phyloP scores from a whole-genome alignment of 2,329 filamentous ascomycete genomes.

The Ascochyta fabae region DNA sequence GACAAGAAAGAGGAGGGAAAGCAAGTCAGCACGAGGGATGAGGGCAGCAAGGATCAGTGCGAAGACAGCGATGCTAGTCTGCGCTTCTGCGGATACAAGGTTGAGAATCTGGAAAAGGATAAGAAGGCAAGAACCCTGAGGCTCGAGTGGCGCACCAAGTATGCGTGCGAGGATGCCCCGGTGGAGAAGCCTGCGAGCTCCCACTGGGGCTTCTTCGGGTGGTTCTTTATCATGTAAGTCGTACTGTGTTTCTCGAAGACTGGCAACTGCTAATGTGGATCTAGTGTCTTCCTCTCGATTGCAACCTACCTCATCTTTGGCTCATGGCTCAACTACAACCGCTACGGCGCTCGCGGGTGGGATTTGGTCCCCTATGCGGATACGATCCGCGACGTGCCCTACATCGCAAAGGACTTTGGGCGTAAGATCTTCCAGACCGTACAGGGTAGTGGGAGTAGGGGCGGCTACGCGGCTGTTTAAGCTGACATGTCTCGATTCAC shows the following conservation, averaged over 20 bases:
- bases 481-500: not conserved
- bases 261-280: constrained; percentile 13
- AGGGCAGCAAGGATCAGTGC: constrained; percentile 46
- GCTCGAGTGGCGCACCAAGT: constrained; percentile 85
- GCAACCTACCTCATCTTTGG: constrained; percentile 96
- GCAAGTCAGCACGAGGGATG: constrained; percentile 31
- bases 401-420: constrained; percentile 87
- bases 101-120: constrained; percentile 58
- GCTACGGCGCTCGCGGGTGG: constrained; percentile 93
- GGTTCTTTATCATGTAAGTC: constrained; percentile 89
- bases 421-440: constrained; percentile 81
- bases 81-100: constrained; percentile 75
- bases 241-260: not conserved
- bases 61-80: constrained; percentile 61
- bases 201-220: constrained; percentile 96
- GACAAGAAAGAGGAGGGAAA: constrained; percentile 29
- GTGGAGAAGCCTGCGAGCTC: constrained; percentile 56
- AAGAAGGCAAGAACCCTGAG: constrained; percentile 67
- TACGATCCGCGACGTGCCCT: constrained; percentile 88
- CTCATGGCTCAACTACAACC: constrained; percentile 98
- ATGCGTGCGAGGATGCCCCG: constrained; percentile 68
- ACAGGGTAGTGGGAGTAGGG: constrained; percentile 81
- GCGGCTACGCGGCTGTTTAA: constrained; percentile 93
- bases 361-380: constrained; percentile 93
- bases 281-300: constrained; percentile 80